phyloP scores from a whole-genome alignment of 2,329 filamentous ascomycete species.

The Exophiala mesophila region DNA sequence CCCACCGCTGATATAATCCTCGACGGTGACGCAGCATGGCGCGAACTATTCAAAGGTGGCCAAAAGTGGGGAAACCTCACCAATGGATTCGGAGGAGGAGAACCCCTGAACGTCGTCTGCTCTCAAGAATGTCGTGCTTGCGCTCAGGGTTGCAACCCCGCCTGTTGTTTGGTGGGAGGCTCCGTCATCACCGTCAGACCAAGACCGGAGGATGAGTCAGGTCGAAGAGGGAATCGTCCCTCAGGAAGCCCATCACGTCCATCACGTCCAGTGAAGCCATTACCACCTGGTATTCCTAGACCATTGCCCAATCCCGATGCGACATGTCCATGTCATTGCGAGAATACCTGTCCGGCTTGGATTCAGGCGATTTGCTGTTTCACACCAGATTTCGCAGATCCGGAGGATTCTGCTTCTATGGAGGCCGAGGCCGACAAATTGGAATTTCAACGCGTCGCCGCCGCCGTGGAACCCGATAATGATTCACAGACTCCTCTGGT shows the following conservation, averaged over 20 bases:
- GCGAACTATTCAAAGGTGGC: constrained; percentile 1
- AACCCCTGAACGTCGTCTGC: constrained; percentile 3
- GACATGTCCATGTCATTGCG: constrained; percentile 12
- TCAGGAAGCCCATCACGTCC: no score
- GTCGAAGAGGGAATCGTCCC: background rate
- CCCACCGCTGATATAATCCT: background rate
- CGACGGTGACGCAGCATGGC: background rate
- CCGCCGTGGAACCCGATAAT: no score
- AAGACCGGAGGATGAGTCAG: background rate
- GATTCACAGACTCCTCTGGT: no score
- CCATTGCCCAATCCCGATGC: constrained; percentile 3
- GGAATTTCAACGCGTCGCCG: no score
- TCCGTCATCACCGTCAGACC: background rate
- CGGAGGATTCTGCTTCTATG: no score
- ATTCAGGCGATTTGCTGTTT: constrained; percentile 18
- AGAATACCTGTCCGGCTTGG: constrained; percentile 10
- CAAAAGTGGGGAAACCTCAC: constrained; percentile 18
- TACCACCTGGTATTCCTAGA: background rate
- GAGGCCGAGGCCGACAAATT: no score
- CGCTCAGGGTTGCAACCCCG: constrained; percentile 12
- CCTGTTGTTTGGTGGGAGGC: constrained; percentile 8
- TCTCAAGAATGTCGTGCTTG: constrained; percentile 9
- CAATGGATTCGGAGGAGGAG: background rate
- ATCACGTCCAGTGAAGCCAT: background rate
- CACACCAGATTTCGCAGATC: constrained; percentile 7